A percentile compares a stretch with the other conserved stretches of the same genome.
Conservation (phyloP, 176 grass and related monocot species). For the Bonia amplexicaulis region DNA sequence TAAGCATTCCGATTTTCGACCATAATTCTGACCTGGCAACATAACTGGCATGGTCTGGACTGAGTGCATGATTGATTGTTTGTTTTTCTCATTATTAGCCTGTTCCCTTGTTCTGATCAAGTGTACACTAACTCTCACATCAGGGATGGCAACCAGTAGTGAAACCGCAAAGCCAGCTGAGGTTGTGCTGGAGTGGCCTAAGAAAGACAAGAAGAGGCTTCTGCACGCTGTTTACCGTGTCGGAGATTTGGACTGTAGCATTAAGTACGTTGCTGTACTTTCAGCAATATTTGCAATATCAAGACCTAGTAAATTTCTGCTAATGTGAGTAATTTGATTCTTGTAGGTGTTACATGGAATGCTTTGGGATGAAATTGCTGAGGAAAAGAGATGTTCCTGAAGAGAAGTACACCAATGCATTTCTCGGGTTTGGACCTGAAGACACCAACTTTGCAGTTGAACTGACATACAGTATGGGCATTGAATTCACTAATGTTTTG, state of each 20-base stretch:
- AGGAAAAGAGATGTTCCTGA: conserved; percentile 90
- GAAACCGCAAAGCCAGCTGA: conserved; percentile 51
- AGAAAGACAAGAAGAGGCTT: conserved; percentile 78
- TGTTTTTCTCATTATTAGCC: background rate
- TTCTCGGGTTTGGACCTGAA: conserved; percentile 93
- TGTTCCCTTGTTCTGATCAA: background rate
- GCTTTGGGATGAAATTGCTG: conserved; percentile 85
- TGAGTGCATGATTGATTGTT: background rate
- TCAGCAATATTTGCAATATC: background rate
- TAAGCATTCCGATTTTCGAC: background rate
- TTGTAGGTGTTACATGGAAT: conserved; percentile 84
- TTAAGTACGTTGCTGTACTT: conserved; percentile 46
- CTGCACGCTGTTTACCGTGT: conserved; percentile 95
- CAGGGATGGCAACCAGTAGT: conserved; percentile 48
- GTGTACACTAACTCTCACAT: background rate
- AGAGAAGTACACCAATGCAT: conserved; percentile 93
- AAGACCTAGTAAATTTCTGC: background rate
- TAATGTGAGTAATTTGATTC: conserved; percentile 11
- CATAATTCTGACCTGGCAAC: background rate
- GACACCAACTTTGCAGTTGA: conserved; percentile 82
- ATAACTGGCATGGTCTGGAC: background rate
- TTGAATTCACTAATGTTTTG: background rate
- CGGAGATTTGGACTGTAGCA: conserved; percentile 79
- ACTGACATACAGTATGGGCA: conserved; percentile 79
- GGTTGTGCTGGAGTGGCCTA: conserved; percentile 67